phyloP scores from a whole-genome alignment of 164 flowering plant species.

The Nymphaea thermarum region DNA sequence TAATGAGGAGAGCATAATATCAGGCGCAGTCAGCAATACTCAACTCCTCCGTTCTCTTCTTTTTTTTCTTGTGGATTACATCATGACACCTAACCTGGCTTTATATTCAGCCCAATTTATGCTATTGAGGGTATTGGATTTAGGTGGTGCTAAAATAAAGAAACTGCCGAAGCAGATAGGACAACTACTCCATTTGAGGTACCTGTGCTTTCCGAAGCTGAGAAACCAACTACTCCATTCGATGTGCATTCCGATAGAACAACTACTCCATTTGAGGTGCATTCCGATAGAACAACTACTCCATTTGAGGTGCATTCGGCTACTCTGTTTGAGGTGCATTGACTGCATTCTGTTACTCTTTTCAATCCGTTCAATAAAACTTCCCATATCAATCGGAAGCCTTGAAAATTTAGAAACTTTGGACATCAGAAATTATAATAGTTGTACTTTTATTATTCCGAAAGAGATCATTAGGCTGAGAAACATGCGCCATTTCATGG shows the following conservation, averaged over 20 bases:
- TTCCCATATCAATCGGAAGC: slow-evolving; percentile 1
- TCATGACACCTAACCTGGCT: not conserved
- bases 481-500: slow-evolving; percentile 3
- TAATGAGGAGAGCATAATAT: not conserved
- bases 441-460: too few species aligned
- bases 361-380: not conserved
- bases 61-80: not conserved
- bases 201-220: not conserved
- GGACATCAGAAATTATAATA: too few species aligned
- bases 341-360: too few species aligned
- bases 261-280: not conserved
- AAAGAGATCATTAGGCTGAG: slow-evolving; percentile 3
- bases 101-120: not conserved
- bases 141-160: not conserved
- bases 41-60: not conserved
- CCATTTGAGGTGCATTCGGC: not conserved
- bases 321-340: too few species aligned
- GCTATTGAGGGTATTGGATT: not conserved
- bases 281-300: not conserved
- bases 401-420: slow-evolving; percentile 4
- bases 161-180: not conserved
- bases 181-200: not conserved
- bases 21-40: not conserved
- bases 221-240: too few species aligned
- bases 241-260: too few species aligned